Conservation (phyloP, 2,329 filamentous ascomycete species). For the Aspergillus neoniger region DNA sequence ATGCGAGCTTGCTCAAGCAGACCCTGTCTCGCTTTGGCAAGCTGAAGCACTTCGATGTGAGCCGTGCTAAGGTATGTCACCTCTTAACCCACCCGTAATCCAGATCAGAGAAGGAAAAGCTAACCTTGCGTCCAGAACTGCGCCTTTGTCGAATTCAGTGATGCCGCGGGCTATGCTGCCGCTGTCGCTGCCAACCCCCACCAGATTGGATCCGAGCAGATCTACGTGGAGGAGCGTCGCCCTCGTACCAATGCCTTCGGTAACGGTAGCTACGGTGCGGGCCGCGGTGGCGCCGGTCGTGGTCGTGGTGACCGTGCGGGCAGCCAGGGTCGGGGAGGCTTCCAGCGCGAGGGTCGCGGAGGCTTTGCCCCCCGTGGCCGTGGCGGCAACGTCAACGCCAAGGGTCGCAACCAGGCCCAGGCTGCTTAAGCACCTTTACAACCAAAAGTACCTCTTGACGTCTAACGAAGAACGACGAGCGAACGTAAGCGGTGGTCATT, state of each 20-base stretch:
- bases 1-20: constrained; percentile 69
- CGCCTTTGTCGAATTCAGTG: constrained; percentile 92
- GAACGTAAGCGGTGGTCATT: constrained; percentile 7
- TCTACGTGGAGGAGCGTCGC: constrained; percentile 86
- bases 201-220: constrained; percentile 75
- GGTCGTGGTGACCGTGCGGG: constrained; percentile 69
- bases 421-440: constrained; percentile 37
- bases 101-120: neutral
- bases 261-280: constrained; percentile 62
- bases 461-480: constrained; percentile 7
- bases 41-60: constrained; percentile 65
- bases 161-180: constrained; percentile 75
- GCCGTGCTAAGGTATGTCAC: constrained; percentile 70
- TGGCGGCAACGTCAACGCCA: constrained; percentile 57
- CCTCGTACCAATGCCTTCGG: constrained; percentile 72
- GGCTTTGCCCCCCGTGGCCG: constrained; percentile 66
- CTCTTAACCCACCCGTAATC: neutral
- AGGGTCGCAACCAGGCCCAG: constrained; percentile 50
- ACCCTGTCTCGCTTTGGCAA: constrained; percentile 70
- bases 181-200: constrained; percentile 85
- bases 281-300: constrained; percentile 64
- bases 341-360: constrained; percentile 69
- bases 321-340: constrained; percentile 67
- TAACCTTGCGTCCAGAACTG: constrained; percentile 68
- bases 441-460: neutral